These are phyloP conservation scores for Babesia gibsoni DNA, from an alignment of 169 alveolate genomes.

Conservation along the genomic window DNA sequence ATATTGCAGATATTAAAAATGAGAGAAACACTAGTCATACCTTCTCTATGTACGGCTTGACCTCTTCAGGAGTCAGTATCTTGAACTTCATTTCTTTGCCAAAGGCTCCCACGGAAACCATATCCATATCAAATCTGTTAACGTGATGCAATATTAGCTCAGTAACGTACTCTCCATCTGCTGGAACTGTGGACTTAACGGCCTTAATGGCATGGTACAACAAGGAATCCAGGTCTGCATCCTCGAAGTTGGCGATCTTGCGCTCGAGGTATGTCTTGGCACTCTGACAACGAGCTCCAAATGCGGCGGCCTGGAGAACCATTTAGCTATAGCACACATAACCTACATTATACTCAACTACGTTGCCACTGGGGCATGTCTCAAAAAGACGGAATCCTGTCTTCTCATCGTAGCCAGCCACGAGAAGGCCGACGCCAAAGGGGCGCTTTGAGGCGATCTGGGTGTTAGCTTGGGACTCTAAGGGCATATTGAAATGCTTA, in stretches of 20 bases:
- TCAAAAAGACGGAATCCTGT: constrained; percentile 92
- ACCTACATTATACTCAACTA: constrained; percentile 88
- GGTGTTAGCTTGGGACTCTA: constrained; percentile 93
- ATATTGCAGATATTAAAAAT: not conserved
- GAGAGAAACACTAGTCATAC: constrained; percentile 3
- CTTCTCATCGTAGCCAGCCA: constrained; percentile 90
- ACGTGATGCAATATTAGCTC: not conserved
- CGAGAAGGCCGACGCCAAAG: constrained; percentile 96
- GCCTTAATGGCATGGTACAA: constrained; percentile 88
- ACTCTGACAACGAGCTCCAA: constrained; percentile 96
- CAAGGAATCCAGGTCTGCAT: constrained; percentile 74
- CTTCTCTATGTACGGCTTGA: constrained; percentile 38
- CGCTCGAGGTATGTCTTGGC: constrained; percentile 96
- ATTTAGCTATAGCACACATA: not conserved
- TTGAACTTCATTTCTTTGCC: constrained; percentile 76
- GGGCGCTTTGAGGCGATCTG: constrained; percentile 95
- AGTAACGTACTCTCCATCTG: constrained; percentile 81
- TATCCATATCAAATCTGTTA: constrained; percentile 72
- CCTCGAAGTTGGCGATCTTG: constrained; percentile 83
- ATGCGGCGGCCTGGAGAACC: constrained; percentile 87
- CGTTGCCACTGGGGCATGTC: constrained; percentile 95
- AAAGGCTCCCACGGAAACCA: constrained; percentile 84
- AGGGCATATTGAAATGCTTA: not conserved
- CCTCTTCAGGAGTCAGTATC: constrained; percentile 31
- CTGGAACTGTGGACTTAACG: constrained; percentile 83